These are phyloP conservation scores for Candida palmyrensis DNA, from an alignment of 805 yeast species.

Conservation along the genomic window DNA sequence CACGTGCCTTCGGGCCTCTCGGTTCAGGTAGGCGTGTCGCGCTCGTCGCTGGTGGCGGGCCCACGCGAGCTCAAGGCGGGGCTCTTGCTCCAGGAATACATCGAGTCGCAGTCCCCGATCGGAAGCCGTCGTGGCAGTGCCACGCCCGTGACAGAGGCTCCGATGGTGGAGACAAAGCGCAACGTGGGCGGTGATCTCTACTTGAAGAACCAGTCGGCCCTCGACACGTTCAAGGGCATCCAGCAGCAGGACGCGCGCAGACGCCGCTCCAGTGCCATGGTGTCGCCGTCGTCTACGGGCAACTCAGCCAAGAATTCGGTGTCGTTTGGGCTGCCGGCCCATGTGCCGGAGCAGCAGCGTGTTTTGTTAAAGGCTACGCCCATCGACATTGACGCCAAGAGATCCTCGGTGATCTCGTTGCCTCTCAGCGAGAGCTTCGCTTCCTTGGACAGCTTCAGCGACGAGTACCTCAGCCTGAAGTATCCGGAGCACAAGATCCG, in stretches of 20 bases:
- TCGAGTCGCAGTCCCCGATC: conserved; percentile 22
- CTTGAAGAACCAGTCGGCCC: conserved; percentile 35
- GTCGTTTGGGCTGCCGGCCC: conserved; percentile 5
- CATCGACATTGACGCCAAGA: conserved; percentile 17
- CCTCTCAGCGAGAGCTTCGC: conserved; percentile 76
- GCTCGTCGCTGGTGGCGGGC: conserved; percentile 18
- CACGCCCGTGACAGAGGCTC: conserved; percentile 29
- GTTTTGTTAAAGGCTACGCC: conserved; percentile 28
- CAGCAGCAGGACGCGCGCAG: conserved; percentile 37
- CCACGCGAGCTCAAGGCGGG: conserved; percentile 22
- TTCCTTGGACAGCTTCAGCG: conserved; percentile 65
- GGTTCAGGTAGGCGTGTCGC: conserved; percentile 8
- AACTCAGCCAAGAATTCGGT: conserved; percentile 14
- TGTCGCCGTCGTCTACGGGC: conserved; percentile 11
- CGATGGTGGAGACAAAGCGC: conserved; percentile 40
- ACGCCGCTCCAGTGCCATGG: conserved; percentile 27
- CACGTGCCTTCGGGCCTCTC: conserved; percentile 15
- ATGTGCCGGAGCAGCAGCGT: background rate
- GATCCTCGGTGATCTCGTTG: conserved; percentile 66
- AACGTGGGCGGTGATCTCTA: conserved; percentile 43
- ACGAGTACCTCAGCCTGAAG: conserved; percentile 44
- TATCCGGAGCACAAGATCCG: conserved; percentile 11
- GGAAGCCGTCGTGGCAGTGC: conserved; percentile 28
- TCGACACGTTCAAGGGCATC: conserved; percentile 39
- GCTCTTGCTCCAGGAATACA: conserved; percentile 28